Conservation (phyloP, 1,284 basidiomycete species). For the Cutaneotrichosporon dermatis region DNA sequence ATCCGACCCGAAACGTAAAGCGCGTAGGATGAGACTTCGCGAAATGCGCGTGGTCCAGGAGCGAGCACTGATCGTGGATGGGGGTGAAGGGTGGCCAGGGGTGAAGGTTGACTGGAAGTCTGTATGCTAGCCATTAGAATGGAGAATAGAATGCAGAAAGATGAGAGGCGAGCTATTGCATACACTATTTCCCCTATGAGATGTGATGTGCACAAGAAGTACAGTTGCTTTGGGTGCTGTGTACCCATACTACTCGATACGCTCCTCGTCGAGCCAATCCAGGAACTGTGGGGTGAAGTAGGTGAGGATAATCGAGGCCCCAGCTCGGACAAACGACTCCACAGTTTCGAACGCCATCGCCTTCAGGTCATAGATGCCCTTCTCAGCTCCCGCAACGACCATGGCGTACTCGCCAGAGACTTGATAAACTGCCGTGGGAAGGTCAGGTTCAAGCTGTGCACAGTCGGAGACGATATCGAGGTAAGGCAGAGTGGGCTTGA, state of each 20-base stretch:
- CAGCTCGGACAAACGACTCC: constrained; percentile 86
- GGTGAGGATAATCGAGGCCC: constrained; percentile 80
- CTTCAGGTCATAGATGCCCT: constrained; percentile 86
- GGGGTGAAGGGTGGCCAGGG: constrained; percentile 37
- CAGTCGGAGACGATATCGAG: constrained; percentile 93
- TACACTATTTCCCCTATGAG: too few species aligned
- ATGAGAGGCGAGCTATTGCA: not conserved
- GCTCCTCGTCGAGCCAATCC: constrained; percentile 68
- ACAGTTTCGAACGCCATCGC: constrained; percentile 91
- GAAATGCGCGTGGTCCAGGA: constrained; percentile 77
- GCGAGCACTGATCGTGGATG: constrained; percentile 48
- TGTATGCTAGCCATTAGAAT: not conserved
- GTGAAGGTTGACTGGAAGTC: constrained; percentile 33
- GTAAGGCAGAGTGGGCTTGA: constrained; percentile 94
- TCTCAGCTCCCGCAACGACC: constrained; percentile 86
- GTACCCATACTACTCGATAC: not conserved
- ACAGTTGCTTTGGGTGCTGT: not conserved
- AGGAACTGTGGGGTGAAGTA: constrained; percentile 97
- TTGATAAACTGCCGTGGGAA: constrained; percentile 91
- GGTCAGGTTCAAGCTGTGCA: constrained; percentile 71
- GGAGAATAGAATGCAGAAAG: not conserved
- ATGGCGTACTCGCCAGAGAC: constrained; percentile 97
- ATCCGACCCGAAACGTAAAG: constrained; percentile 60
- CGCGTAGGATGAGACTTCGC: constrained; percentile 68
- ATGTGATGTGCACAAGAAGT: not conserved